Evolutionary conservation across 192 early-diverging fungal genomes (phyloP), one percentile per base, ranked within the genome.

Genomic region (Linnemannia schmuckeri): DNA sequence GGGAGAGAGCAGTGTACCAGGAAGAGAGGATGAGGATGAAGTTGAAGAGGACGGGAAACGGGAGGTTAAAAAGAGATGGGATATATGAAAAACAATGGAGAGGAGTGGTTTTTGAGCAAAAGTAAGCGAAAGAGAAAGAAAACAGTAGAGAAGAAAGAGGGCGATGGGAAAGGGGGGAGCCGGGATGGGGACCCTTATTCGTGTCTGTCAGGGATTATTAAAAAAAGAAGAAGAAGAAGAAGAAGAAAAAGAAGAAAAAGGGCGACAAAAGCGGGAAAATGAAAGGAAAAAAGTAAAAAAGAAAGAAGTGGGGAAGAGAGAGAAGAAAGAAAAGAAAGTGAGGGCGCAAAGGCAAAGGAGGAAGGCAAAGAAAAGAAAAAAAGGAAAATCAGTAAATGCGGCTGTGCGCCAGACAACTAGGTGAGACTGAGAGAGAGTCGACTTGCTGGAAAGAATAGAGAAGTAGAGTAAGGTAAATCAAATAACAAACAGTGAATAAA

Each of bases 131-230:
- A 46, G 5, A 37, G 33, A 75, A 38, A 22, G 22, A 33, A 52
- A 52, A 49, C 6, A 35, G 46, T 20, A 42, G n/a, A 33, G 33
- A 33, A 46, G 73, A 30, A 20, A 6, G 73, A 46, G 4, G 40
- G 46, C 46, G 73, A 74, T 44, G 73, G 41, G 73, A 70, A 40
- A 40, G 69, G 13, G 69, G 27, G 61, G 61, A 33, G 30, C 61
- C 61, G 27, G 61, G 61, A 66, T 66, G 61, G 61, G 33, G 61
- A 66, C 61, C 61, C 61, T 33, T 66, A 66, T 52, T 52, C 49
- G 61, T 55, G 5, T 27, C 7, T 66, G 30, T 33, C 61, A 66
- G 61, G 61, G 61, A 66, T 27, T 27, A 27, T 52, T 57, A 57
- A 30, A 30, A 63, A 42, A 49, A 10, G 69, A 71, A 35, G 35